phyloP scores from a whole-genome alignment of 306 rosid genomes.

The Oxytropis ochrocephala region DNA sequence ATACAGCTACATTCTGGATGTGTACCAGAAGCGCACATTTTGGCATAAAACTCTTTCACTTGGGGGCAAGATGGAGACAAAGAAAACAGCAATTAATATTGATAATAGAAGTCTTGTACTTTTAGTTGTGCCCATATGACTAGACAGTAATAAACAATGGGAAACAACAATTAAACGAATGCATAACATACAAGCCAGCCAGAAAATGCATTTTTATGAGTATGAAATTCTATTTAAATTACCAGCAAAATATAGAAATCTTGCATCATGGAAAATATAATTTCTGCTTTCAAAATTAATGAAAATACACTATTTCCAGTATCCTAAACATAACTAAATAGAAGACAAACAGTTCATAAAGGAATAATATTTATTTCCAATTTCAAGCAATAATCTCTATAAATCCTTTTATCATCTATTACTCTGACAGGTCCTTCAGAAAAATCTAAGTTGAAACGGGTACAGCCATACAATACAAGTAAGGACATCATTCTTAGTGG shows the following conservation, averaged over 20 bases:
- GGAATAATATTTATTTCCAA: neutral
- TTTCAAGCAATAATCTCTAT: neutral
- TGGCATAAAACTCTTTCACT: neutral
- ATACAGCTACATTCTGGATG: neutral
- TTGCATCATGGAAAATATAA: neutral
- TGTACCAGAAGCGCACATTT: neutral
- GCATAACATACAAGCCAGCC: neutral
- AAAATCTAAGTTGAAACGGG: neutral
- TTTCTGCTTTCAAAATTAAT: too few species aligned
- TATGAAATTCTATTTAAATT: neutral
- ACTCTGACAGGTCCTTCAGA: neutral
- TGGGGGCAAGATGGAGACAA: neutral
- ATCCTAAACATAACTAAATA: too few species aligned
- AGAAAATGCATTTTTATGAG: neutral
- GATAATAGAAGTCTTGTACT: neutral
- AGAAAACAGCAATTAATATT: neutral
- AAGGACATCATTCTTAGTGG: neutral
- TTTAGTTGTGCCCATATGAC: neutral
- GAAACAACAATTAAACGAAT: neutral
- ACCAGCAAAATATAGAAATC: neutral
- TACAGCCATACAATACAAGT: constrained; percentile 5
- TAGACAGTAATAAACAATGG: neutral
- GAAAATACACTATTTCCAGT: too few species aligned
- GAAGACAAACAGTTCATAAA: neutral
- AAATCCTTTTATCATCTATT: neutral